Base-by-base conservation (phyloP, 306 rosid species). In the Lablab purpureus region DNA sequence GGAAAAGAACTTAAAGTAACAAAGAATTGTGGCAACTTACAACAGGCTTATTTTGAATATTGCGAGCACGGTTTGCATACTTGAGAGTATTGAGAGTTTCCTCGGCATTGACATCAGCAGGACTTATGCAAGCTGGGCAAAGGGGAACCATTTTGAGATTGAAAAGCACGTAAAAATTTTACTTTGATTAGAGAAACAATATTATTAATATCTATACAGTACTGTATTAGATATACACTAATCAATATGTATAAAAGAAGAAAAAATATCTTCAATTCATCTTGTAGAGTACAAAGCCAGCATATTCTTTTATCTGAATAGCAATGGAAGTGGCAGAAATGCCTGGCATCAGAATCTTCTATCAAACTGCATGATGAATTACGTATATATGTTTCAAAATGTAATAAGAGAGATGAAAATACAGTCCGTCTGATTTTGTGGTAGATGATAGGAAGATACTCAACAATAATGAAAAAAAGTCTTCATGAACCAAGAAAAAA, bases 1-100 rank as follows among this genome's bases (percentile, higher is more conserved):
- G 43, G 30, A 54, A 43, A 72, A 34, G 74, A 82, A 64, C 52
- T 47, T 45, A 19, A 51, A 51, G 51, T 65, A 68, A 77, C 65
- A 76, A 58, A 67, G 45, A 50, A 43, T 62, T 49, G 18, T 64
- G 79, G 11, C 82, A 88, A 84, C 94, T 87, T 87, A 92, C 97
- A 64, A 92, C 90, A 58, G 94, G 94, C 80, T 88, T 92, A 81
- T 92, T 92, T 85, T 92, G 97, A 80, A 92, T 92, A 84, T 92
- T 92, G 75, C 97, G 97, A 22, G 97, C 97, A 65, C 97, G 97
- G 83, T 92, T 92, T 58, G 97, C 97, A 77, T 92, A 92, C 76
- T 92, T 92, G 59, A 92, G 97, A 66, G 97, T 92, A 76, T 88
- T 92, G 49, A 90, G 93, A 65, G 90, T 87, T 87, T 92, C 97